Evolutionary conservation across 2,329 filamentous ascomycete genomes (phyloP).

Genomic region (Fusarium coicis): DNA sequence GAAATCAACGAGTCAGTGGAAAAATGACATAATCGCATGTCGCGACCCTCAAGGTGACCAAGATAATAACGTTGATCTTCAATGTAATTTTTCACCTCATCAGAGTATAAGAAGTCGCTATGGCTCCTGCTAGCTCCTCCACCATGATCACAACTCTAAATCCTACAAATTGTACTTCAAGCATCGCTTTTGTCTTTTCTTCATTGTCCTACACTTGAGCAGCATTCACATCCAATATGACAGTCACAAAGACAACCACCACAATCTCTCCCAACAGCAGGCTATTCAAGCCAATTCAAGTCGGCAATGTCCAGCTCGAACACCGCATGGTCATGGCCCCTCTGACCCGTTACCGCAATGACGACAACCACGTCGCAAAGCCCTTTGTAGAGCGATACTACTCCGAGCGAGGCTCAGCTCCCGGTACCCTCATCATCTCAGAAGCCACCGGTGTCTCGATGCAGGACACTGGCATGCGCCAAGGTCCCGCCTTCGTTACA

Average conservation of each 20-base stretch:
- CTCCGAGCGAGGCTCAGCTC: slow-evolving; percentile 51
- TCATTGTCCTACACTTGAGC: neutral
- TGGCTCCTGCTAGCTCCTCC: neutral
- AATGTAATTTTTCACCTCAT: neutral
- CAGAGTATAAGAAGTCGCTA: neutral
- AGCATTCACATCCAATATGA: slow-evolving; percentile 9
- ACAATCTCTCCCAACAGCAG: slow-evolving; percentile 23
- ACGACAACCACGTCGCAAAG: slow-evolving; percentile 50
- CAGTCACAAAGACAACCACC: neutral
- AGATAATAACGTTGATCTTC: neutral
- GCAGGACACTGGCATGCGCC: slow-evolving; percentile 22
- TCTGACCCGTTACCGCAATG: slow-evolving; percentile 61
- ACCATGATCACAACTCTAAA: neutral
- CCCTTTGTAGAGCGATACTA: slow-evolving; percentile 46
- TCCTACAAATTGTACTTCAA: neutral
- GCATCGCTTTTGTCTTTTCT: neutral
- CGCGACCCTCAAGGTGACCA: neutral
- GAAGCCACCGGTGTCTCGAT: slow-evolving; percentile 46
- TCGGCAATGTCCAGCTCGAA: slow-evolving; percentile 33
- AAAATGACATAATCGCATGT: slow-evolving; percentile 2
- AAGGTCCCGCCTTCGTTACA: slow-evolving; percentile 25
- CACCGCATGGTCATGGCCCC: slow-evolving; percentile 43
- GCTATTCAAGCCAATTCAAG: slow-evolving; percentile 40
- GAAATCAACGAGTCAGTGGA: neutral
- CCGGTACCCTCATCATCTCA: slow-evolving; percentile 54